Evolutionary conservation across 352 stramenopile species (phyloP), one percentile per base, ranked within the genome.

Genomic region (Albugo candida): DNA sequence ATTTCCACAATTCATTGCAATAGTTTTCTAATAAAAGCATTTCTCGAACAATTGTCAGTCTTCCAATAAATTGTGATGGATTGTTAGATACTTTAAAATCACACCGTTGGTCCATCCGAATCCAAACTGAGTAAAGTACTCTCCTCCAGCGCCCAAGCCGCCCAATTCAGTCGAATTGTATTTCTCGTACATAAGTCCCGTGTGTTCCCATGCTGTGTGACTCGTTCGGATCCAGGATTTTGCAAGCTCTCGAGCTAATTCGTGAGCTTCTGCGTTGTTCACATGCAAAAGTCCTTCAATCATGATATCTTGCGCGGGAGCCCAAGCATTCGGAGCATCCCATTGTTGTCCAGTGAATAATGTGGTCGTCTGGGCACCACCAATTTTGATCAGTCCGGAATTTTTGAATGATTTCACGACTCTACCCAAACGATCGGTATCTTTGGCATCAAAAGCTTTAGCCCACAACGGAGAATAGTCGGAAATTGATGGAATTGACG

Each of bases 31-130:
- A 43, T 43, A 24, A 24, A 24, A 19, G 3, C 38, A 35, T 48
- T 35, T 17, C n/a, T n/a, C n/a, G n/a, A n/a, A n/a, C n/a, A n/a
- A n/a, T n/a, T n/a, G n/a, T n/a, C 41, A 21, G 24, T 20, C 16
- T 35, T 19, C 20, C 21, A 66, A 41, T 35, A 62, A 27, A 37
- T 59, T 17, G 43, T 55, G 14, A 54, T 63, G 58, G 53, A 60
- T 46, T 38, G 60, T 58, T 11, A 81, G 49, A 24, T 77, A 63
- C 51, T 71, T 66, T 31, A 73, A 57, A 14, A 66, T 65, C 51
- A 76, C 67, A 21, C 65, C 65, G 49, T 74, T 75, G 5, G 63
- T 64, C 65, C 65, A 80, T 38, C 65, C 67, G 51, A 80, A 78
- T 17, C 69, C 69, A 21, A 61, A 47, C 56, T 78, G 65, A 10